These are phyloP conservation scores for Phaffomyces thermotolerans DNA, from an alignment of 805 yeast genomes.

Conservation along the genomic window DNA sequence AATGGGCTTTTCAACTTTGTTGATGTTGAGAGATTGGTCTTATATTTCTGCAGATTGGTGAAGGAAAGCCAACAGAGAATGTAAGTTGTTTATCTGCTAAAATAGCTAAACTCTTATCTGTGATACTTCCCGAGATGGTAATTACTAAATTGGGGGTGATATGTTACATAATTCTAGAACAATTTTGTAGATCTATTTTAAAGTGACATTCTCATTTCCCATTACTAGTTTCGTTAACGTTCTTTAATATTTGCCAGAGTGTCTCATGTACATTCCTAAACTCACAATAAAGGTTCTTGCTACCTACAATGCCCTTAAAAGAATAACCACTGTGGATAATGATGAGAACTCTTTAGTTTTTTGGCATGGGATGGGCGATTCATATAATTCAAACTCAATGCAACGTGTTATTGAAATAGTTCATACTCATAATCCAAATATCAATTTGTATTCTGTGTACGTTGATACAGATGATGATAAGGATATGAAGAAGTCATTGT, in stretches of 20 bases:
- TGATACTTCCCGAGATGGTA: too few relatives aligned
- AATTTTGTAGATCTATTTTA: background rate
- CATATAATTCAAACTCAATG: constrained; percentile 56
- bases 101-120: too few relatives aligned
- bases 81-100: too few relatives aligned
- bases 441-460: constrained; percentile 45
- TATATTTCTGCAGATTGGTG: too few relatives aligned
- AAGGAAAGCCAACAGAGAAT: too few relatives aligned
- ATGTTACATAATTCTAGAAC: too few relatives aligned
- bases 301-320: constrained; percentile 14
- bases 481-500: constrained; percentile 49
- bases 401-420: constrained; percentile 37
- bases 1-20: too few relatives aligned
- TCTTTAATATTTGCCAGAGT: background rate
- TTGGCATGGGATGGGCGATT: constrained; percentile 86
- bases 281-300: constrained; percentile 14
- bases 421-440: constrained; percentile 38
- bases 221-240: background rate
- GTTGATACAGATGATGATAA: constrained; percentile 40
- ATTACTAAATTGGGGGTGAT: too few relatives aligned
- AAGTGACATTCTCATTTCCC: background rate
- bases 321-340: constrained; percentile 8
- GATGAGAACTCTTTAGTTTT: constrained; percentile 47
- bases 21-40: too few relatives aligned
- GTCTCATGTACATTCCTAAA: constrained; percentile 14